A percentile compares a stretch with the other conserved stretches of the same genome.
Evolutionary conservation across 2,329 filamentous ascomycete genomes (phyloP).

Genomic region (Paracamarosporium sp.): DNA sequence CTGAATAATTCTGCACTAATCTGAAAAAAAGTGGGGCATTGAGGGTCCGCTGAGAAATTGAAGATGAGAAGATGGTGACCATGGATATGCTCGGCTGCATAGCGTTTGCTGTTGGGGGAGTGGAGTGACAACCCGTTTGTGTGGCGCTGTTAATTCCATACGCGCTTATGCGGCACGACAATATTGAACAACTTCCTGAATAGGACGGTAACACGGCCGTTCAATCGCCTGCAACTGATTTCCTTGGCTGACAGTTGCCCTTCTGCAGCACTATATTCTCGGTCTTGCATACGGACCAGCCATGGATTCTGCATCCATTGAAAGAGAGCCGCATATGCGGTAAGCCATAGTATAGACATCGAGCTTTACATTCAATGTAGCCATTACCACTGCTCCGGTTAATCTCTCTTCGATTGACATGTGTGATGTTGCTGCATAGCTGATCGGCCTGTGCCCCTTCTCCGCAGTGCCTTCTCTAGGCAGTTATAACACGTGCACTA

Average conservation of each 20-base stretch:
- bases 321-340: too few relatives aligned
- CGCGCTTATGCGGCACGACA: background rate
- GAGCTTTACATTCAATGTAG: too few relatives aligned
- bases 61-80: too few relatives aligned
- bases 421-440: too few relatives aligned
- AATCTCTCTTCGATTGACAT: too few relatives aligned
- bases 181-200: background rate
- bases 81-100: background rate
- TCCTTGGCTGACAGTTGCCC: background rate
- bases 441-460: too few relatives aligned
- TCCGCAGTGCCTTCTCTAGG: too few relatives aligned
- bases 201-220: background rate
- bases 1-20: constrained; percentile 44
- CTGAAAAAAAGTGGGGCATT: constrained; percentile 24
- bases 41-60: too few relatives aligned
- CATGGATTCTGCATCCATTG: too few relatives aligned
- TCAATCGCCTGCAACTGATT: background rate
- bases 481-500: too few relatives aligned
- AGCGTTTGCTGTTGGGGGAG: background rate
- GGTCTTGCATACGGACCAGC: background rate
- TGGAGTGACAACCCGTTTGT: background rate
- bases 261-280: background rate
- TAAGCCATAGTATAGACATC: too few relatives aligned
- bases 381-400: too few relatives aligned
- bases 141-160: background rate